A percentile compares a stretch with the other conserved stretches of the same genome.
These are phyloP conservation scores for Sherardia arvensis DNA, from an alignment of 257 asterid genomes.

Conservation along the genomic window DNA sequence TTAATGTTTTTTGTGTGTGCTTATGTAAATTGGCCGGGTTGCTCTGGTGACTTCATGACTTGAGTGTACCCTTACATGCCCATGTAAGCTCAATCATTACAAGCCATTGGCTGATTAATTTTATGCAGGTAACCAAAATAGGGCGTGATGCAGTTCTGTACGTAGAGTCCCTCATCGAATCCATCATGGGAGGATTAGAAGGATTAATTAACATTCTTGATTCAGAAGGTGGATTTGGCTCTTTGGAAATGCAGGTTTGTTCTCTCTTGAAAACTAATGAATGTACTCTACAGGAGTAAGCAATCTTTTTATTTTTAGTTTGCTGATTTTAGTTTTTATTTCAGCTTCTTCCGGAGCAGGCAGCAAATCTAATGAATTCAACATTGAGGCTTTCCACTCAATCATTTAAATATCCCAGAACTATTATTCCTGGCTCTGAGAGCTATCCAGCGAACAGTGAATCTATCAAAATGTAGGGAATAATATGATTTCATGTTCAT, in stretches of 20 bases:
- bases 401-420: conserved; percentile 76
- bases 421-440: conserved; percentile 77
- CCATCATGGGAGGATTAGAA: conserved; percentile 98
- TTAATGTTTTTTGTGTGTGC: not conserved
- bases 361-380: conserved; percentile 92
- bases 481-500: conserved; percentile 7
- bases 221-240: conserved; percentile 99
- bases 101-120: conserved; percentile 4
- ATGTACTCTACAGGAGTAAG: conserved; percentile 9
- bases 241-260: conserved; percentile 91
- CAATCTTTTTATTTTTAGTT: conserved; percentile 12
- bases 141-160: conserved; percentile 94
- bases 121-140: conserved; percentile 73
- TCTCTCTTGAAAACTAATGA: conserved; percentile 23
- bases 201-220: conserved; percentile 95
- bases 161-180: conserved; percentile 95
- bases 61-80: not conserved
- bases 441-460: conserved; percentile 88
- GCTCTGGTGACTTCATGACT: too few species aligned
- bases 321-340: conserved; percentile 29
- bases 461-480: conserved; percentile 73
- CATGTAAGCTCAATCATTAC: not conserved
- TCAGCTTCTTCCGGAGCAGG: conserved; percentile 99
- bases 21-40: too few species aligned
- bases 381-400: conserved; percentile 72